Evolutionary conservation across 441 rosid genomes (phyloP).

Genomic region (Gossypium schwendimanii): DNA sequence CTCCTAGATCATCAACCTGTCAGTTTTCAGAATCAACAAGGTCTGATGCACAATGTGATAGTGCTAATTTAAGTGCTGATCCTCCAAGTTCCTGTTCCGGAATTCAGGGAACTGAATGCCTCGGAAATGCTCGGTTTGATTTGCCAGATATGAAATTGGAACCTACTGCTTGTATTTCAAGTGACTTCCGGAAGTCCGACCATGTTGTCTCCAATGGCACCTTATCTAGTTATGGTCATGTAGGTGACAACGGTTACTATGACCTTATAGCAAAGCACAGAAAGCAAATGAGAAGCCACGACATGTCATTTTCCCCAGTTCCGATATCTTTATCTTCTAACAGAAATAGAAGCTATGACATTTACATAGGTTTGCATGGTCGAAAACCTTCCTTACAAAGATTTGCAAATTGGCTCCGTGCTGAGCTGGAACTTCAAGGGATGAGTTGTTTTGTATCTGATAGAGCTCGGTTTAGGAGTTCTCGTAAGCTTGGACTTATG

Average conservation of each 20-base stretch:
- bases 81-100: conserved; percentile 54
- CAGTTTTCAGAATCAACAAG: conserved; percentile 54
- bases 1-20: conserved; percentile 69
- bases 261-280: conserved; percentile 31
- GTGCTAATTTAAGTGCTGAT: conserved; percentile 35
- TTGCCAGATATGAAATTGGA: conserved; percentile 33
- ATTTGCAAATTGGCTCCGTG: conserved; percentile 78
- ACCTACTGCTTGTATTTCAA: conserved; percentile 26
- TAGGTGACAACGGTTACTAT: conserved; percentile 22
- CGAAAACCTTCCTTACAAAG: conserved; percentile 66
- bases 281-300: conserved; percentile 42
- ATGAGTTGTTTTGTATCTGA: conserved; percentile 82
- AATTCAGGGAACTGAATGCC: conserved; percentile 36
- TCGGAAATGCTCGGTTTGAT: conserved; percentile 29
- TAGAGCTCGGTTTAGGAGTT: conserved; percentile 64
- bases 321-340: conserved; percentile 56
- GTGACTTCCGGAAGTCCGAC: conserved; percentile 40
- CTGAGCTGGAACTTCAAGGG: conserved; percentile 93
- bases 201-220: conserved; percentile 36
- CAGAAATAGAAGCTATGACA: conserved; percentile 73
- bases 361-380: conserved; percentile 76
- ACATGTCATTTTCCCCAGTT: conserved; percentile 39
- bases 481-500: conserved; percentile 54
- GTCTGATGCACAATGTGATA: conserved; percentile 58
- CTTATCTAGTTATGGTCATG: conserved; percentile 33